These are phyloP conservation scores for Cetraspora pellucida DNA, from an alignment of 192 early-diverging fungal species.

Conservation along the genomic window DNA sequence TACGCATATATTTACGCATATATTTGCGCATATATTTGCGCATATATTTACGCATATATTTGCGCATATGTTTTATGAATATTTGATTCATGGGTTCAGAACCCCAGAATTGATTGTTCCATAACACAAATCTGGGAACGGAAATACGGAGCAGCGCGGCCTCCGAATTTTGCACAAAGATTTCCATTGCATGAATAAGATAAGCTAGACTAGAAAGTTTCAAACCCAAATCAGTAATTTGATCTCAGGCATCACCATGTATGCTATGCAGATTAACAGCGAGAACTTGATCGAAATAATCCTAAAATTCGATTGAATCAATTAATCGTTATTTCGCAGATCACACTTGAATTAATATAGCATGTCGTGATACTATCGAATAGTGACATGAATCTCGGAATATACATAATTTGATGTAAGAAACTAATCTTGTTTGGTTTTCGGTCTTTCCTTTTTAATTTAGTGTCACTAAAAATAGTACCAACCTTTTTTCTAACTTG, in stretches of 20 bases:
- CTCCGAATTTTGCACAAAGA: neutral
- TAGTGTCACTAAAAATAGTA: too few relatives aligned
- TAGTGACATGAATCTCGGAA: too few relatives aligned
- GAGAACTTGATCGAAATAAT: neutral
- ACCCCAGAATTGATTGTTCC: neutral
- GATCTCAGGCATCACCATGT: conserved; percentile 2
- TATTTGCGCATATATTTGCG: too few relatives aligned
- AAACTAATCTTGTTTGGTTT: too few relatives aligned
- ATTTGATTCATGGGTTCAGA: neutral
- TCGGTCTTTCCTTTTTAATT: too few relatives aligned
- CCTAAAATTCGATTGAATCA: too few relatives aligned
- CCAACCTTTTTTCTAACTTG: too few relatives aligned
- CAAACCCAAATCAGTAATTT: conserved; percentile 14
- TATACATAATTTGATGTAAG: too few relatives aligned
- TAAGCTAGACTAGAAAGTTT: neutral
- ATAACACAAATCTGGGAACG: neutral
- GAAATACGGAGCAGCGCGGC: neutral
- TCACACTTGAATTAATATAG: neutral
- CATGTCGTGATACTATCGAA: too few relatives aligned
- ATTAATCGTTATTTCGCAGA: neutral
- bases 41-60: too few relatives aligned
- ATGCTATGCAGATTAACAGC: conserved; percentile 8
- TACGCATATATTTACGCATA: too few relatives aligned
- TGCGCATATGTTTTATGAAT: neutral
- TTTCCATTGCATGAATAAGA: conserved; percentile 13